phyloP scores from a whole-genome alignment of 2,329 filamentous ascomycete genomes.

The Neopestalotiopsis rosae region DNA sequence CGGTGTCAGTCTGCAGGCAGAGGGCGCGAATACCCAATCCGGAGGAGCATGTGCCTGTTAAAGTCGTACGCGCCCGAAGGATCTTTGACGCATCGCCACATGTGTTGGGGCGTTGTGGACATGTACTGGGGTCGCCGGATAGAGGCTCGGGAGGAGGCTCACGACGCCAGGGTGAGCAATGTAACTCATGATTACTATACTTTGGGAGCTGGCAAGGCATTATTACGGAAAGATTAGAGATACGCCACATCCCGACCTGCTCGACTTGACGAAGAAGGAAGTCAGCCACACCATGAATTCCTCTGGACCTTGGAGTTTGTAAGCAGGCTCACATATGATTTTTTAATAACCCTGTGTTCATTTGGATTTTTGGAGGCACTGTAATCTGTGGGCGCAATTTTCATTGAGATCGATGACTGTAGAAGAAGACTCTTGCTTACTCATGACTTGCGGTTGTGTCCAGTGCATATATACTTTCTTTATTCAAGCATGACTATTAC shows the following conservation, averaged over 20 bases:
- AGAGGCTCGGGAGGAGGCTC: background rate
- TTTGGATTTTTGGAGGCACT: constrained; percentile 26
- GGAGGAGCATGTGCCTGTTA: constrained; percentile 64
- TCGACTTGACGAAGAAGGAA: background rate
- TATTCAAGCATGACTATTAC: background rate
- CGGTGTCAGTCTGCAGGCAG: constrained; percentile 58
- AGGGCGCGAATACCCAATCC: constrained; percentile 62
- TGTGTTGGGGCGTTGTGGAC: background rate
- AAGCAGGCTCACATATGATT: constrained; percentile 32
- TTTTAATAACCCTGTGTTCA: constrained; percentile 39
- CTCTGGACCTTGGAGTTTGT: constrained; percentile 10
- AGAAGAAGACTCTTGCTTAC: background rate
- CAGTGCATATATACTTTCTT: background rate
- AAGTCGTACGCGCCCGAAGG: constrained; percentile 19
- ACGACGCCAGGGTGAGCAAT: background rate
- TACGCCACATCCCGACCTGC: background rate
- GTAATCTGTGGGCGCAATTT: background rate
- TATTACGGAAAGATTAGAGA: constrained; percentile 3
- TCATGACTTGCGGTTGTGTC: background rate
- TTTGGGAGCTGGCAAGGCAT: background rate
- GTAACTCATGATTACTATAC: background rate
- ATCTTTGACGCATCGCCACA: background rate
- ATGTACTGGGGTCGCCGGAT: background rate
- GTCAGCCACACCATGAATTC: constrained; percentile 10
- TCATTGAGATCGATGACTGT: background rate